These are phyloP conservation scores for Podospora pseudoanserina DNA, from an alignment of 495 filamentous ascomycete species.

Conservation along the genomic window DNA sequence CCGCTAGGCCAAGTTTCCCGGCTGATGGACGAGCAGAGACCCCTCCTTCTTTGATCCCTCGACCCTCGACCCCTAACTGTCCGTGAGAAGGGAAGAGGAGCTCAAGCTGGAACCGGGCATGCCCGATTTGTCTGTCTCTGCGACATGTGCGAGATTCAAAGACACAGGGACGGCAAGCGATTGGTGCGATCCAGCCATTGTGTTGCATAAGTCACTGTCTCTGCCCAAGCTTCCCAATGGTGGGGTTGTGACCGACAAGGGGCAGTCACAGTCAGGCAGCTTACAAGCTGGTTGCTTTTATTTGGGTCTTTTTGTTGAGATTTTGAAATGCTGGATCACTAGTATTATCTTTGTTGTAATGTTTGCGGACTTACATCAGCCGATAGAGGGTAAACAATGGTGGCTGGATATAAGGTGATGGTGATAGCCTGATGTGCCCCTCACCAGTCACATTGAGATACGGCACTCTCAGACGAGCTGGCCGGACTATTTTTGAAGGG, in stretches of 20 bases:
- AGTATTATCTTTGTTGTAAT: not conserved
- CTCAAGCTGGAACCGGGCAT: not conserved
- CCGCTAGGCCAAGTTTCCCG: not conserved
- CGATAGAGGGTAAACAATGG: not conserved
- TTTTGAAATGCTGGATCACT: not conserved
- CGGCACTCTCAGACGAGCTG: not conserved
- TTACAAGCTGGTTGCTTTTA: not conserved
- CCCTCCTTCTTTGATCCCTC: not conserved
- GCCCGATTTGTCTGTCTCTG: not conserved
- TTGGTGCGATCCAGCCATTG: slow-evolving; percentile 18
- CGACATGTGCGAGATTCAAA: not conserved
- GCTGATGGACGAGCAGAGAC: not conserved
- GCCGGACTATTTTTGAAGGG: not conserved
- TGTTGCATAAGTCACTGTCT: slow-evolving; percentile 20
- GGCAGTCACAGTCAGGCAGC: not conserved
- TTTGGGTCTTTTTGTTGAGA: not conserved
- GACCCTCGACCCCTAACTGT: not conserved
- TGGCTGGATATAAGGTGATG: not conserved
- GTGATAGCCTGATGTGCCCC: not conserved
- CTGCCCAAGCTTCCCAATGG: not conserved
- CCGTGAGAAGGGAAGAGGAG: not conserved
- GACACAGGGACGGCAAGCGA: slow-evolving; percentile 10
- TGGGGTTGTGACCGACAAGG: not conserved
- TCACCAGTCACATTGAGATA: not conserved
- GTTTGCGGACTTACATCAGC: not conserved